Evolutionary conservation across 2,329 filamentous ascomycete species (phyloP), one percentile per base, ranked within the genome.

Genomic region (Pseudogymnoascus destructans): DNA sequence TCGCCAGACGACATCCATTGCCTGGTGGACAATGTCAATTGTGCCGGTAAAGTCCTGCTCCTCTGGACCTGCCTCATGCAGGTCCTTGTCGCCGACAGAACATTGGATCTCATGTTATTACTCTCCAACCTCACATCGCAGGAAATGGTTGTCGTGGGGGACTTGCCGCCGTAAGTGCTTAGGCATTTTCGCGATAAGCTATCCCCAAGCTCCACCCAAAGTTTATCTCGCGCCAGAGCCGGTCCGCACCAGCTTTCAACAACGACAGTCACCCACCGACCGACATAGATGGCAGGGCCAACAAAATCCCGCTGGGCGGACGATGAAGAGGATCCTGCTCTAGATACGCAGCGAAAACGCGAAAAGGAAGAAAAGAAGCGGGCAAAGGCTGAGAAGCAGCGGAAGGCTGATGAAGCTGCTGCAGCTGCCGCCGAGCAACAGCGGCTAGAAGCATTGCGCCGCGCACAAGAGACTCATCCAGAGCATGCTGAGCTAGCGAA

Each of bases 361-460:
- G 88, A 93, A 69, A 96, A 92, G 73, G 89, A 95, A 72, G 86
- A 90, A 67, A 95, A 93, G 77, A 89, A 87, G 72, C 84, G 87
- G 55, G 74, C 82, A 56, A 96, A 93, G 71, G 85, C 84, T 25
- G 86, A 91, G 68, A 95, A 90, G 71, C 86, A 87, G 64, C 84
- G 82, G 59, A 81, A 80, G 66, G 77, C 80, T 33, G 82, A 87
- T 63, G 79, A 74, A 62, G 67, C 70, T 61, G 63, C 68, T 42
- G 65, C 66, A 2, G 66, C 64, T 58, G 63, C 62, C 21, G 54
- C 54, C 15, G 54, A 56, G 19, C 30, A 56, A 38, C 54, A 56
- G 15, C 54, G 54, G 8, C 60, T 61, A 30, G 61, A 63, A 60
- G 65, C 64, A 55, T 62, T 67, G 62, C 65, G 62, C 58, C 65